Conservation (phyloP, 2,329 filamentous ascomycete genomes). For the Penicillium sp. region DNA sequence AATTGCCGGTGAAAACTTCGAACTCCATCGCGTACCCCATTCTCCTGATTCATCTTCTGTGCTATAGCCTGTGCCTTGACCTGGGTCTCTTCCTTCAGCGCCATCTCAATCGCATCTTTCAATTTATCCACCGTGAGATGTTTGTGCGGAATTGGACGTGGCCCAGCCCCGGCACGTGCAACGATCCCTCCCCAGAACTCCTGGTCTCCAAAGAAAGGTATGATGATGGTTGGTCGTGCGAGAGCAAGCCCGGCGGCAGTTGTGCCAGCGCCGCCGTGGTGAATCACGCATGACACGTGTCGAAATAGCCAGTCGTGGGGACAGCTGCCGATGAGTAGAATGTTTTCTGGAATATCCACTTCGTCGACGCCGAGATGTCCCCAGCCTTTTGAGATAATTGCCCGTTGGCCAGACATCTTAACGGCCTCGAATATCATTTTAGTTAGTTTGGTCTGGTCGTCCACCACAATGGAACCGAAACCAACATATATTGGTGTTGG, state of each 20-base stretch:
- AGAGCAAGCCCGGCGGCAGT: slow-evolving; percentile 82
- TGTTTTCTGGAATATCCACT: slow-evolving; percentile 67
- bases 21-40: slow-evolving; percentile 62
- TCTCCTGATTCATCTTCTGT: slow-evolving; percentile 64
- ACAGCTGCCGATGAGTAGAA: slow-evolving; percentile 81
- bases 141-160: slow-evolving; percentile 68
- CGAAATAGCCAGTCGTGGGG: slow-evolving; percentile 90
- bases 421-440: slow-evolving; percentile 71
- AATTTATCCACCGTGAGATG: slow-evolving; percentile 66
- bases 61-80: slow-evolving; percentile 61
- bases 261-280: slow-evolving; percentile 85
- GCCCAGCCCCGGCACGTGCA: slow-evolving; percentile 69
- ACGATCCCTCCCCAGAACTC: slow-evolving; percentile 82
- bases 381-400: slow-evolving; percentile 85
- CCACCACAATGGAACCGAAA: slow-evolving; percentile 80
- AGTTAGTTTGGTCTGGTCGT: slow-evolving; percentile 71
- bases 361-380: slow-evolving; percentile 76
- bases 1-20: slow-evolving; percentile 72
- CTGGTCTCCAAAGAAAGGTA: slow-evolving; percentile 86
- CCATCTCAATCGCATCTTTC: slow-evolving; percentile 62
- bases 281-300: slow-evolving; percentile 76
- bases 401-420: slow-evolving; percentile 66
- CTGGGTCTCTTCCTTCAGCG: slow-evolving; percentile 60
- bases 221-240: slow-evolving; percentile 76
- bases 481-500: slow-evolving; percentile 78